Conservation (phyloP, 2,329 filamentous ascomycete genomes). For the Venturia asperata region DNA sequence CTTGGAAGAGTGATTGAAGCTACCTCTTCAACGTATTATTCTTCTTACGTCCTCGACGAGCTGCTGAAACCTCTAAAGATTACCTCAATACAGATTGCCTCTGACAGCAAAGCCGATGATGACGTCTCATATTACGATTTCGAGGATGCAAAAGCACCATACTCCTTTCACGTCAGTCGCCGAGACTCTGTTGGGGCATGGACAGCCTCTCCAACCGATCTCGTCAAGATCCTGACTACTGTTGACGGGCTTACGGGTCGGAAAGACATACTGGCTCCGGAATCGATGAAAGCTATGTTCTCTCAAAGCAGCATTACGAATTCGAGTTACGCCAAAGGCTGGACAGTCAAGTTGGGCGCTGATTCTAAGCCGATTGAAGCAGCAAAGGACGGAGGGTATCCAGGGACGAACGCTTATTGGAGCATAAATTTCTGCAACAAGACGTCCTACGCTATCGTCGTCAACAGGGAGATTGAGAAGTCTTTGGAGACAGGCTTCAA, state of each 20-base stretch:
- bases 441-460: slow-evolving; percentile 18
- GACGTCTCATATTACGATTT: slow-evolving; percentile 18
- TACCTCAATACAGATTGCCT: slow-evolving; percentile 5
- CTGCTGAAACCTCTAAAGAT: slow-evolving; percentile 15
- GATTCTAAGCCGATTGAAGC: slow-evolving; percentile 8
- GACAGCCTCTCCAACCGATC: slow-evolving; percentile 17
- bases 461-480: slow-evolving; percentile 10
- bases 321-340: slow-evolving; percentile 18
- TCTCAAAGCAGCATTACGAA: slow-evolving; percentile 2
- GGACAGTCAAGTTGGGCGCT: background rate
- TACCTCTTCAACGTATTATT: slow-evolving; percentile 6
- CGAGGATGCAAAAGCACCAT: slow-evolving; percentile 11
- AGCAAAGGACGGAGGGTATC: slow-evolving; percentile 17
- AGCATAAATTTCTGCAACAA: slow-evolving; percentile 17
- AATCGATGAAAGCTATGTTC: slow-evolving; percentile 11
- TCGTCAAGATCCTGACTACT: slow-evolving; percentile 15
- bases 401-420: slow-evolving; percentile 10
- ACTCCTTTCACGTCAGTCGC: slow-evolving; percentile 17
- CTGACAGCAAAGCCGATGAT: slow-evolving; percentile 12
- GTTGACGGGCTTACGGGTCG: background rate
- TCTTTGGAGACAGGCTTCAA: slow-evolving; percentile 1
- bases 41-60: slow-evolving; percentile 7
- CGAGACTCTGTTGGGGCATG: slow-evolving; percentile 18
- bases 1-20: slow-evolving; percentile 17
- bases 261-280: background rate